Conservation (phyloP, 331 rosid genomes). For the Pyracantha coccinea region DNA sequence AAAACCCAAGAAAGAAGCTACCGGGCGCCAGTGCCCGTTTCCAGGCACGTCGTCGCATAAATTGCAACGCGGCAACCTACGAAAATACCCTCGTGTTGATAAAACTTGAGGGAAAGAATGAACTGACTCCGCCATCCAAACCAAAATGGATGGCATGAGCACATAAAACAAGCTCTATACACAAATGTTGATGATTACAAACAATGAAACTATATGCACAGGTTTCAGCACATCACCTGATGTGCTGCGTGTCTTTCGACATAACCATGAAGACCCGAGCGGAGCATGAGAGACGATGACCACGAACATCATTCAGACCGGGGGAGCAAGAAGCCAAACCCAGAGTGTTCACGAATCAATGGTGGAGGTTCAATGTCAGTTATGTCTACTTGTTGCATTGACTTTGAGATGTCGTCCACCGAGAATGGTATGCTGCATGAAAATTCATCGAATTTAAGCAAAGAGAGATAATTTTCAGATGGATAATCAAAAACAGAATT, state of each 20-base stretch:
- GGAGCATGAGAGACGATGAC: conserved; percentile 12
- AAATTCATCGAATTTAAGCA: not conserved
- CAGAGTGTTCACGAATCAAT: conserved; percentile 88
- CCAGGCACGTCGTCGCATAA: conserved; percentile 45
- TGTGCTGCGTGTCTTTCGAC: conserved; percentile 27
- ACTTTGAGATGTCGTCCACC: conserved; percentile 94
- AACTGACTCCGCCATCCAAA: conserved; percentile 56
- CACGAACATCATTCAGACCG: conserved; percentile 53
- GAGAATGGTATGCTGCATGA: conserved; percentile 90
- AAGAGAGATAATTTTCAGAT: not conserved
- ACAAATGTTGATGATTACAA: conserved; percentile 21
- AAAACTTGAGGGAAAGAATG: conserved; percentile 61
- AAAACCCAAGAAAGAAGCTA: conserved; percentile 9
- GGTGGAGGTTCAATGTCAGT: conserved; percentile 93
- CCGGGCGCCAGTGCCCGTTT: conserved; percentile 25
- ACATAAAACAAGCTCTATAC: conserved; percentile 45
- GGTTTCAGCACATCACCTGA: conserved; percentile 37
- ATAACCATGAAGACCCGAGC: conserved; percentile 18
- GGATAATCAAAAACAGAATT: not conserved
- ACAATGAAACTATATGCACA: conserved; percentile 60
- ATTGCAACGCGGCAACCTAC: conserved; percentile 43
- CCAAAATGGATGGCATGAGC: conserved; percentile 41
- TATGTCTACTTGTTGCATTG: conserved; percentile 78
- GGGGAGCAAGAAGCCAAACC: conserved; percentile 85
- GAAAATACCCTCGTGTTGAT: conserved; percentile 52